Conservation (phyloP, 1,284 basidiomycete species). For the Gomphus sp. region DNA sequence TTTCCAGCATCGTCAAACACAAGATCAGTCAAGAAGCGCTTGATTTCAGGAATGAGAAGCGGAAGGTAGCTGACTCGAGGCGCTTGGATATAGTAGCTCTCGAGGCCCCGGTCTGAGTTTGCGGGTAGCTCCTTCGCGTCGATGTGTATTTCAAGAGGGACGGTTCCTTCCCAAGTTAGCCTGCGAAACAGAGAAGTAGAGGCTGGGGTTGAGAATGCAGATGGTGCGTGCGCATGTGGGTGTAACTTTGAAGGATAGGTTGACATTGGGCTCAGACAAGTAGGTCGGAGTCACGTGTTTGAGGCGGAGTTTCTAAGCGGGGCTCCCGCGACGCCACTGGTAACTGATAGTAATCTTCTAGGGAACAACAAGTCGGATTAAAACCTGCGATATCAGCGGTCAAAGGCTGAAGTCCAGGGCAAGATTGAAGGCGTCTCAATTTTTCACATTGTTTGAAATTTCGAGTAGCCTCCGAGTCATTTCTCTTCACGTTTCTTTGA, state of each 20-base stretch:
- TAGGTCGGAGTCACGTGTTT: too few species aligned
- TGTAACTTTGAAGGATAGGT: conserved; percentile 41
- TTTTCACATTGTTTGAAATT: too few species aligned
- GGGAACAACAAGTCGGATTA: too few species aligned
- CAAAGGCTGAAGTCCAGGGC: too few species aligned
- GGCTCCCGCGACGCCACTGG: too few species aligned
- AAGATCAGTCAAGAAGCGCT: conserved; percentile 79
- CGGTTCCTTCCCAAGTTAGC: conserved; percentile 77
- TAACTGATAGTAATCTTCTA: too few species aligned
- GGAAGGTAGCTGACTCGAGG: conserved; percentile 88
- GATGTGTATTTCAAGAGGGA: conserved; percentile 77
- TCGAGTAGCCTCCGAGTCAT: too few species aligned
- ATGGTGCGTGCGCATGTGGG: conserved; percentile 22
- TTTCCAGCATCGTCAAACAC: conserved; percentile 78
- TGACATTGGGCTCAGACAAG: conserved; percentile 33
- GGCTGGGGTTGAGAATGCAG: conserved; percentile 40
- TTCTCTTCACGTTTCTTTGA: too few species aligned
- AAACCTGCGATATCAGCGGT: too few species aligned
- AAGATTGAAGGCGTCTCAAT: too few species aligned
- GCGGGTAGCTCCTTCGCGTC: conserved; percentile 80
- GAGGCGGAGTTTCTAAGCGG: conserved; percentile 1
- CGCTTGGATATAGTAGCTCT: conserved; percentile 80
- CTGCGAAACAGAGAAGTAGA: conserved; percentile 70
- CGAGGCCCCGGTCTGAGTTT: conserved; percentile 77
- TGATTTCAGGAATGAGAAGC: conserved; percentile 79